Percentiles rank a stretch among this genome's conserved stretches.
phyloP scores from a whole-genome alignment of 306 rosid genomes.

The Hylodesmum podocarpum region DNA sequence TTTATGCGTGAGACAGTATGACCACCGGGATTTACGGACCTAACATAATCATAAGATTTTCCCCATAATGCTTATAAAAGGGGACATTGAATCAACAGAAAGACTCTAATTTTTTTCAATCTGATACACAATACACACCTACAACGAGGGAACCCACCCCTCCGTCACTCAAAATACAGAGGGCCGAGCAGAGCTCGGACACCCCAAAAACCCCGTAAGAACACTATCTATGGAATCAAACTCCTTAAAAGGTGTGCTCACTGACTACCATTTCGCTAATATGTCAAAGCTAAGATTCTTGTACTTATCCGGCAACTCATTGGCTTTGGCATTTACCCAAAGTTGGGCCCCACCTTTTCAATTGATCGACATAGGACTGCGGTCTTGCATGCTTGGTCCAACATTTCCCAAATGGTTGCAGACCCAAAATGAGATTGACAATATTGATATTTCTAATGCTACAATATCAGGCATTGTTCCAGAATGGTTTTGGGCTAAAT shows the following conservation, averaged over 20 bases:
- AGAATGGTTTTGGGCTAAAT: conserved; percentile 10
- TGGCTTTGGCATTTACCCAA: neutral
- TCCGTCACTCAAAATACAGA: no score
- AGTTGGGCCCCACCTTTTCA: conserved; percentile 23
- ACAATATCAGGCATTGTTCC: neutral
- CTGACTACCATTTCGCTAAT: conserved; percentile 8
- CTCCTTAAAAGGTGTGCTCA: conserved; percentile 20
- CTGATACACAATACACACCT: no score
- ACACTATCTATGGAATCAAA: no score
- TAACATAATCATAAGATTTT: no score
- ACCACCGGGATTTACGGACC: no score
- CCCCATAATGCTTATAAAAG: no score
- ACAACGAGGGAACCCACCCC: no score
- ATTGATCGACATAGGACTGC: fast-evolving
- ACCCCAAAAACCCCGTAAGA: no score
- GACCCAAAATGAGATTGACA: neutral
- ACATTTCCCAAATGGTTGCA: conserved; percentile 21
- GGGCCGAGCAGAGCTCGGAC: no score
- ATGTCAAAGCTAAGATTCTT: neutral
- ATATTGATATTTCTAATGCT: neutral
- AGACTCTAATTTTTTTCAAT: no score
- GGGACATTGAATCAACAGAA: no score
- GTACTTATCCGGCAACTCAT: neutral
- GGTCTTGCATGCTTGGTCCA: conserved; percentile 28
- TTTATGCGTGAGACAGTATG: no score